These are phyloP conservation scores for Globisporangium spinosum DNA, from an alignment of 352 stramenopile genomes.

Conservation along the genomic window DNA sequence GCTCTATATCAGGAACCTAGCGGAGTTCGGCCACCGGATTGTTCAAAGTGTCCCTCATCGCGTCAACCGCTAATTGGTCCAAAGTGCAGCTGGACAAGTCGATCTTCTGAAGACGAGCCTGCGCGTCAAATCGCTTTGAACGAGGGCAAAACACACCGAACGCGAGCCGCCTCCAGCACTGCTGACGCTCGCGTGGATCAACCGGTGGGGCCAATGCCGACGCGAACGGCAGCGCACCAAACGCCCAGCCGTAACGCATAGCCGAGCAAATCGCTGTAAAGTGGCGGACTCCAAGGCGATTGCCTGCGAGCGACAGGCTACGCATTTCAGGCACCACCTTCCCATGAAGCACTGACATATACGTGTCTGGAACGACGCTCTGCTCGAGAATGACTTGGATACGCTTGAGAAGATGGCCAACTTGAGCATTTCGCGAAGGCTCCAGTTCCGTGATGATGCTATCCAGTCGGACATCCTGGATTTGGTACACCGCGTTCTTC, in stretches of 20 bases:
- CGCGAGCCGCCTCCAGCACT: slow-evolving; percentile 10
- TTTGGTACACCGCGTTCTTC: neutral
- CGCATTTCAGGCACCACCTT: neutral
- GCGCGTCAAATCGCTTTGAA: neutral
- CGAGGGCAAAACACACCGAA: neutral
- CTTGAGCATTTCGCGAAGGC: neutral
- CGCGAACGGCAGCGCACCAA: neutral
- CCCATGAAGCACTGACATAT: neutral
- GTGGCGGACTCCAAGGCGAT: neutral
- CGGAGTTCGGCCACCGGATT: neutral
- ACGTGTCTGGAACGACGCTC: neutral
- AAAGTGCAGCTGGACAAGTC: neutral
- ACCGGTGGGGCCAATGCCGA: neutral
- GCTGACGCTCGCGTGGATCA: neutral
- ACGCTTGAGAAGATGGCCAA: neutral
- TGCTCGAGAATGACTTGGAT: neutral
- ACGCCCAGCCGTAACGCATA: neutral
- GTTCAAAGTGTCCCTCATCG: neutral
- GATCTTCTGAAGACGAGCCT: neutral
- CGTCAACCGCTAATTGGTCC: neutral
- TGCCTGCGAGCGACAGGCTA: neutral
- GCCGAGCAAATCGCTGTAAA: neutral
- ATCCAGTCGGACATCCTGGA: neutral
- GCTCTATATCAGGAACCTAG: neutral
- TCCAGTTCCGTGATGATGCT: neutral